phyloP scores from a whole-genome alignment of 208 protist genomes.

The Trypanosoma avium region DNA sequence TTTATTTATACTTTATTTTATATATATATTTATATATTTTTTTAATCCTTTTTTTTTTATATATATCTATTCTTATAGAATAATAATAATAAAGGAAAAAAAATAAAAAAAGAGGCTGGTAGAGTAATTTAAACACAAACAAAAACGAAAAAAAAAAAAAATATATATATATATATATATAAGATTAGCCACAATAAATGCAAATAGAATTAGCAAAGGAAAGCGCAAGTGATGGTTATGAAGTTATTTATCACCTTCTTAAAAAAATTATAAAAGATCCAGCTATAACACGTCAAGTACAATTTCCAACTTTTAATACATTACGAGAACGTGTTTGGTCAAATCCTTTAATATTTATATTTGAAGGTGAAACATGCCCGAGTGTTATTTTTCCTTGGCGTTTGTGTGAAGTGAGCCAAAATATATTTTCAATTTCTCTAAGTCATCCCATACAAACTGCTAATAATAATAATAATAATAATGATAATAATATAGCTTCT shows the following conservation, averaged over 20 bases:
- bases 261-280: conserved; percentile 20
- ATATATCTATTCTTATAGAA: background rate
- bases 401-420: conserved; percentile 40
- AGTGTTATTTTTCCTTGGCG: conserved; percentile 32
- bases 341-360: conserved; percentile 31
- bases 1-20: too few species aligned
- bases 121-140: background rate
- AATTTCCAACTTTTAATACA: conserved; percentile 16
- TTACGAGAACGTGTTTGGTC: conserved; percentile 14
- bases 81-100: background rate
- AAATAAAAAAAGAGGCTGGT: background rate
- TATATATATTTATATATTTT: too few species aligned
- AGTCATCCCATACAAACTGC: background rate
- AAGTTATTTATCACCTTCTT: too few species aligned
- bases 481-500: too few species aligned
- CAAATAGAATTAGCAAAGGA: too few species aligned
- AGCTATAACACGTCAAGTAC: conserved; percentile 7
- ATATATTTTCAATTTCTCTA: conserved; percentile 10
- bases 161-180: background rate
- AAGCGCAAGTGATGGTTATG: too few species aligned
- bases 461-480: background rate
- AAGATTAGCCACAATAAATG: background rate
- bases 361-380: conserved; percentile 37
- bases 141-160: background rate
- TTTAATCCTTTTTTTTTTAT: too few species aligned